Evolutionary conservation across 1,284 basidiomycete genomes (phyloP), one percentile per base, ranked within the genome.

Genomic region (Cutaneotrichosporon sp.): DNA sequence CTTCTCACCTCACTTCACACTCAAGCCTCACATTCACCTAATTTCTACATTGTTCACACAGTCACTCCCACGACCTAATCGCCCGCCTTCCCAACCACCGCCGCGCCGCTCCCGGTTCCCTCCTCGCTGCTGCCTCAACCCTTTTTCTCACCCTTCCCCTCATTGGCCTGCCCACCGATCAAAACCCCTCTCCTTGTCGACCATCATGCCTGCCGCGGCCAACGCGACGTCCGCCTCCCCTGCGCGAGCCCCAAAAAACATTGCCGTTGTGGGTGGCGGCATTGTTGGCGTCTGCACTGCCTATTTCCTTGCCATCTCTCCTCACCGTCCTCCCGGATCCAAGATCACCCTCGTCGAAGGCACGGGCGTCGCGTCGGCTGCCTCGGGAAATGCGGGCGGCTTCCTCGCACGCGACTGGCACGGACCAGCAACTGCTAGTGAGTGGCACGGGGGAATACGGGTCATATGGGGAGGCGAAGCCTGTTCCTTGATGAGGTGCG

Each of bases 301-400:
- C 40, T 81, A 76, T 69, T 80, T 77, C 65, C 66, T 73, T 52
- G 61, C 74, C 34, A 72, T 67, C 40, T 72, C 70, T 31, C 66
- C 74, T 13, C 56, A 68, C 18, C 68, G 70, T 6, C 62, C 66
- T 11, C 50, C 71, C 51, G 72, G n/a, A 89, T 90, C 83, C 32
- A 67, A 65, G 22, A 75, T 84, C 61, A 83, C 81, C 1, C 76
- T 97, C 7, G 77, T 97, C 58, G 94, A 97, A 80, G 89, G 90
- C 4, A 91, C 89, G 1, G 76, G 73, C 6, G 79, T 86, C 14
- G 86, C 85, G 0, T 80, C 83, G 7, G 86, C 80, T 0, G 91
- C 93, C 0, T 90, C 88, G 0, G 94, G 94, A 6, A 96, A 96
- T 76, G 90, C 91, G 0, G 94, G 92, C 2, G 94, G 94, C 0